phyloP scores from a whole-genome alignment of 495 filamentous ascomycete species.

The Arthonia radiata region DNA sequence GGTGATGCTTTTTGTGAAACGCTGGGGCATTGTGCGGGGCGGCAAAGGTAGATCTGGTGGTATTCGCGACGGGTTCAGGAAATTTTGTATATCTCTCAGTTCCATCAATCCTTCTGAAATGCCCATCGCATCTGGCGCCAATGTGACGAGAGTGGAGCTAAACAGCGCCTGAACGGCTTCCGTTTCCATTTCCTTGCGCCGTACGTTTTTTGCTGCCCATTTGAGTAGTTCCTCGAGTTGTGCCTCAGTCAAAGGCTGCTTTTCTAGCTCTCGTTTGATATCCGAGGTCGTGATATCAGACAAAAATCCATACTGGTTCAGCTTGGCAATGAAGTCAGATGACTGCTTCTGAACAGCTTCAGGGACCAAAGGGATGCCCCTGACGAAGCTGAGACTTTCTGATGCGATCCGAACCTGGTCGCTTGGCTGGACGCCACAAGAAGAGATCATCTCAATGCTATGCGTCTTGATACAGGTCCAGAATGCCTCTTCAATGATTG shows the following conservation, averaged over 20 bases:
- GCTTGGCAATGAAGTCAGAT: conserved; percentile 43
- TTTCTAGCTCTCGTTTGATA: conserved; percentile 53
- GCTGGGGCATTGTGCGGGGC: conserved; percentile 57
- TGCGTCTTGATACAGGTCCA: conserved; percentile 69
- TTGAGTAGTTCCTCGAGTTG: conserved; percentile 61
- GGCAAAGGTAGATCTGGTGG: conserved; percentile 64
- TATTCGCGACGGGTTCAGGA: conserved; percentile 47
- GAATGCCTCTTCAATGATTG: conserved; percentile 76
- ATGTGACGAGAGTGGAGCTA: conserved; percentile 54
- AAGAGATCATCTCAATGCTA: conserved; percentile 69
- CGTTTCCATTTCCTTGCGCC: conserved; percentile 38
- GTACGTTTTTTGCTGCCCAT: conserved; percentile 50
- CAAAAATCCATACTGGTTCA: conserved; percentile 58
- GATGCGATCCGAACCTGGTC: conserved; percentile 54
- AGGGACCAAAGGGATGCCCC: conserved; percentile 70
- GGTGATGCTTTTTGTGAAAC: conserved; percentile 37
- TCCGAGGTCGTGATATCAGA: conserved; percentile 68
- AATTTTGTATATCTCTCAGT: conserved; percentile 48
- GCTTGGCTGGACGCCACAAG: conserved; percentile 56
- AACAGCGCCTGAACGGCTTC: conserved; percentile 38
- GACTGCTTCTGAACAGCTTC: conserved; percentile 39
- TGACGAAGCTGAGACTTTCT: conserved; percentile 67
- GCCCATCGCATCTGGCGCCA: conserved; percentile 32
- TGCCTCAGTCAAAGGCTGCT: conserved; percentile 43
- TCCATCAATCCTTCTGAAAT: conserved; percentile 25